Percentiles rank a stretch among this genome's conserved stretches.
Evolutionary conservation across 805 yeast genomes (phyloP).

Genomic region (Helenozyma baotianmanensis): DNA sequence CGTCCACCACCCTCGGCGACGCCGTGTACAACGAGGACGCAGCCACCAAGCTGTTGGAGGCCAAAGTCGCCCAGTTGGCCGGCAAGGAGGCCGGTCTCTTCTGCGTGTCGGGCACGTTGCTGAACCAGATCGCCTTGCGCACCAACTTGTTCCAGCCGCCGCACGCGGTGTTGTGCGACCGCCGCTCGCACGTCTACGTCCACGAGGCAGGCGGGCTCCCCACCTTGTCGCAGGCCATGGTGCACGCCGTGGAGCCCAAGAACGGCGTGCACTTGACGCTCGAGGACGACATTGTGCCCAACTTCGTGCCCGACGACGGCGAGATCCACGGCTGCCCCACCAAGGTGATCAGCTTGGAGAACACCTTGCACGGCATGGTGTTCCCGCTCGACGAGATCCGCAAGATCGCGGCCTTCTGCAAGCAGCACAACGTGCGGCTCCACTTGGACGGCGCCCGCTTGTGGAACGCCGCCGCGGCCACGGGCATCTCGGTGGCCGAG

Average conservation of each 20-base stretch:
- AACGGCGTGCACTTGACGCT: slow-evolving; percentile 34
- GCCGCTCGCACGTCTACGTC: slow-evolving; percentile 32
- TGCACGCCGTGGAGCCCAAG: slow-evolving; percentile 32
- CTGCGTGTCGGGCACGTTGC: slow-evolving; percentile 41
- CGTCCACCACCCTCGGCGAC: slow-evolving; percentile 34
- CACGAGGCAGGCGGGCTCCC: slow-evolving; percentile 43
- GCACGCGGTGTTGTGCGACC: slow-evolving; percentile 35
- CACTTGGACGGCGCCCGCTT: slow-evolving; percentile 43
- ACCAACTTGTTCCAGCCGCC: slow-evolving; percentile 41
- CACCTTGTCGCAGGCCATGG: slow-evolving; percentile 40
- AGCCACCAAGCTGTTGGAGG: slow-evolving; percentile 29
- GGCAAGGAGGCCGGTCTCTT: slow-evolving; percentile 38
- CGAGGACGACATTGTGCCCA: slow-evolving; percentile 34
- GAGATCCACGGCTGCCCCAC: slow-evolving; percentile 44
- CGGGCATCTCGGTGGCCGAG: slow-evolving; percentile 36
- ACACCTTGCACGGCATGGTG: slow-evolving; percentile 40
- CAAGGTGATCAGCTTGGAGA: slow-evolving; percentile 39
- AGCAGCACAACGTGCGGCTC: slow-evolving; percentile 27
- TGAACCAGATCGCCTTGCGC: slow-evolving; percentile 38
- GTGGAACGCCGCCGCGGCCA: slow-evolving; percentile 40
- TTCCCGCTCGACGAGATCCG: slow-evolving; percentile 37
- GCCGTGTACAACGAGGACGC: slow-evolving; percentile 40
- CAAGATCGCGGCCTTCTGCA: slow-evolving; percentile 32
- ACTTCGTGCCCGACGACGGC: slow-evolving; percentile 39
- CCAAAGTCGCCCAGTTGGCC: slow-evolving; percentile 29